Evolutionary conservation across 2,329 filamentous ascomycete genomes (phyloP).

Genomic region (Ambrosiella xylebori): DNA sequence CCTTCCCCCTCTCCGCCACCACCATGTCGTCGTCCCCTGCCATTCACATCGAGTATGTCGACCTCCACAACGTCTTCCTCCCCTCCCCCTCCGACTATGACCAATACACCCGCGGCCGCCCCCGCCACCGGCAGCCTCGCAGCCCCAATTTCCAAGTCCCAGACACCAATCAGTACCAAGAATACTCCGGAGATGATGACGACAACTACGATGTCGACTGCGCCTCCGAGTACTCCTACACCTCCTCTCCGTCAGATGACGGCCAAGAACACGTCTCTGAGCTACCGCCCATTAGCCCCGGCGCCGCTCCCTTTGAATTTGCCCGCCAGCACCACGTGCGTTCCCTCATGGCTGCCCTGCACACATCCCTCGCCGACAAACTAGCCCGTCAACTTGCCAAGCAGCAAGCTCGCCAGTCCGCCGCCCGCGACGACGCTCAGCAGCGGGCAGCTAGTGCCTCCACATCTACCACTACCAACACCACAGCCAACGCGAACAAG

Average conservation of each 20-base stretch:
- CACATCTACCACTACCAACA: not conserved
- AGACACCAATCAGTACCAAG: not conserved
- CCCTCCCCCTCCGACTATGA: not conserved
- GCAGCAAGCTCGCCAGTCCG: slow-evolving; percentile 3
- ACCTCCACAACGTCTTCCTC: not conserved
- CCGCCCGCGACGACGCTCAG: not conserved
- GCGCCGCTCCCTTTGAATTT: slow-evolving; percentile 7
- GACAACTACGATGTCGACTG: not conserved
- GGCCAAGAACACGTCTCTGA: not conserved
- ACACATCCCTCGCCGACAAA: slow-evolving; percentile 4
- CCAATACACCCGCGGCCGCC: too few species aligned
- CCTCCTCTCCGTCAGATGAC: not conserved
- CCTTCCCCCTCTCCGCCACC: too few species aligned
- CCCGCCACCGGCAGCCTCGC: too few species aligned
- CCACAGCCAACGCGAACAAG: not conserved
- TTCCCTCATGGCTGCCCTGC: slow-evolving; percentile 10
- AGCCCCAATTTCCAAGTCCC: too few species aligned
- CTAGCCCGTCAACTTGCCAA: slow-evolving; percentile 12
- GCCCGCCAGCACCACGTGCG: slow-evolving; percentile 10
- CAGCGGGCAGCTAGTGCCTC: not conserved
- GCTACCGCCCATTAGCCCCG: too few species aligned
- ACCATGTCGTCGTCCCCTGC: not conserved
- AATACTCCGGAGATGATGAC: not conserved
- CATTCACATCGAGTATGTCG: not conserved
- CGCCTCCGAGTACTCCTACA: slow-evolving; percentile 3